Conservation (phyloP, 148 eudicot genomes). For the Nepenthes mirabilis region DNA sequence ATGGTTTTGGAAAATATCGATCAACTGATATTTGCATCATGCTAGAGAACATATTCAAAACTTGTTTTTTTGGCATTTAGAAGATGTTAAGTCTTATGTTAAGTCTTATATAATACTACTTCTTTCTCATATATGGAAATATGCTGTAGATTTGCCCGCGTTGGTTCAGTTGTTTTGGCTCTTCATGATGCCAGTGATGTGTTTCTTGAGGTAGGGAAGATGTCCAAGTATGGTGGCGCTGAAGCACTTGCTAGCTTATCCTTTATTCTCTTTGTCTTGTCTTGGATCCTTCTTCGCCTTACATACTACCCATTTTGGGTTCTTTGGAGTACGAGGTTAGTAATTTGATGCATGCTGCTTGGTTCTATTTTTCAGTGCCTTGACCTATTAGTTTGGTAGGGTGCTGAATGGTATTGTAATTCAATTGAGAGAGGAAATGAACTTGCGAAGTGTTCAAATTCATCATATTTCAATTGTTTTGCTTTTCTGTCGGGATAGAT, state of each 20-base stretch:
- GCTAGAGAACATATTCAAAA: not conserved
- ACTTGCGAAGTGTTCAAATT: no score
- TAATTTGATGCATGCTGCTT: not conserved
- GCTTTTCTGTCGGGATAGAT: no score
- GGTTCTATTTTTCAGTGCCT: no score
- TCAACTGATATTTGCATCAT: no score
- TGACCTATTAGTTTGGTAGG: no score
- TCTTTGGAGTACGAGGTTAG: constrained; percentile 91
- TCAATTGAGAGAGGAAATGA: no score
- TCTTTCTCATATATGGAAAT: not conserved
- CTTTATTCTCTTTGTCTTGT: constrained; percentile 61
- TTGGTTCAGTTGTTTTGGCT: constrained; percentile 79
- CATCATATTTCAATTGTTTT: no score
- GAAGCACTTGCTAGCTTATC: constrained; percentile 73
- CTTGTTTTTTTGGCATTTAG: not conserved
- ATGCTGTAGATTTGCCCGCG: constrained; percentile 67
- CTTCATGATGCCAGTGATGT: constrained; percentile 96
- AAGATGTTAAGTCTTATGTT: not conserved
- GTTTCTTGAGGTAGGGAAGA: constrained; percentile 82
- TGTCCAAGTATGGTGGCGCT: constrained; percentile 79
- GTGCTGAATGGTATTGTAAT: no score
- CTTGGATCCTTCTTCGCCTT: constrained; percentile 87
- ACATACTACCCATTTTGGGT: constrained; percentile 86
- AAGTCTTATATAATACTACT: not conserved
- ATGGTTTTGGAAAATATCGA: no score